A percentile compares a stretch with the other conserved stretches of the same genome.
Conservation (phyloP, 352 stramenopile species). For the Phytophthora pisi region DNA sequence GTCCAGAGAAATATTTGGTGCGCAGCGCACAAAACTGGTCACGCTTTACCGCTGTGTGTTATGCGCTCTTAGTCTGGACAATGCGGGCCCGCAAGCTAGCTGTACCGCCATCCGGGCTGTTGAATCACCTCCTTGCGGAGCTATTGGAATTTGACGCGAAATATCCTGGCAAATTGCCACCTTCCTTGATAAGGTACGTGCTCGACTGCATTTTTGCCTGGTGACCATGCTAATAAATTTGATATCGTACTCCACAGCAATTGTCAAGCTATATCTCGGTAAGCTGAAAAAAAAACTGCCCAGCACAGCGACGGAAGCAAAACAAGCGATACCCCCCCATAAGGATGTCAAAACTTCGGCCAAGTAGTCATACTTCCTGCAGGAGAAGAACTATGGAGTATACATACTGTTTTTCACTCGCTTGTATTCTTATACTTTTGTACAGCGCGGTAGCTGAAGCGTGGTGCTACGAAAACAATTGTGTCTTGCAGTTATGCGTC, state of each 20-base stretch:
- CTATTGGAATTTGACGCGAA: slow-evolving; percentile 11
- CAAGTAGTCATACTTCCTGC: neutral
- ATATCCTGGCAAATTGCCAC: slow-evolving; percentile 9
- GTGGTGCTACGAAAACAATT: too few relatives aligned
- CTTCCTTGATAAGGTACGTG: slow-evolving; percentile 18
- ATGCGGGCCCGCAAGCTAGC: neutral
- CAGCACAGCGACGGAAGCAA: neutral
- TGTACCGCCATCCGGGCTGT: neutral
- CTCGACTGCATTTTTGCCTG: neutral
- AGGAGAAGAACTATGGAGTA: neutral
- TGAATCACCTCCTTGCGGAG: neutral
- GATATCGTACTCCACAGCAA: neutral
- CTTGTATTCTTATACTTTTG: neutral
- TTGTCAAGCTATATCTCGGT: slow-evolving; percentile 1
- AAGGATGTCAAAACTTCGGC: too few relatives aligned
- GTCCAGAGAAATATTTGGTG: neutral
- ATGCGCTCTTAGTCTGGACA: slow-evolving; percentile 11
- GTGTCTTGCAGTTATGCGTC: too few relatives aligned
- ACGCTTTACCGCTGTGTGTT: slow-evolving; percentile 6
- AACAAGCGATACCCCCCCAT: neutral
- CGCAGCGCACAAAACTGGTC: slow-evolving; percentile 13
- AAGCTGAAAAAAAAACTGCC: neutral
- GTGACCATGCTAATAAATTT: neutral
- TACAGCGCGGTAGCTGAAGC: too few relatives aligned
- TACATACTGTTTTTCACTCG: neutral